Base-by-base conservation (phyloP, 768 basidiomycete genomes). In the Postia placenta region DNA sequence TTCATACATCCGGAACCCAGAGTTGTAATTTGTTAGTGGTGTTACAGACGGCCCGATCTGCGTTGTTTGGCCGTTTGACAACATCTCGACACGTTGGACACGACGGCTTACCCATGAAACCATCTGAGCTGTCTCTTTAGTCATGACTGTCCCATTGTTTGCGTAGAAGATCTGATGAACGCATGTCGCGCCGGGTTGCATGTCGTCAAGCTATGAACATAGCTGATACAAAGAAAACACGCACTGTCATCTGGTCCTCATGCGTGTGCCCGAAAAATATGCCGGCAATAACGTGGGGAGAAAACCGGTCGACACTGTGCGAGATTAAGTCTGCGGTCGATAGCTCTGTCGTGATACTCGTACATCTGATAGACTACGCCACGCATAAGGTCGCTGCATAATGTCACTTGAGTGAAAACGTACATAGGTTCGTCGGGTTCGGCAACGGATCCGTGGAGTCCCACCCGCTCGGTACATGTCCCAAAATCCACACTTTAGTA, bases 221-320 rank as follows among this genome's bases (percentile, higher is more conserved):
- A 19, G 35, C 23, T 20, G 50, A 83, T 84, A 24, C 76, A 80
- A 30, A 3, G 24, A 23, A 5, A 24, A 14, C 5, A 41, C 72
- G 19, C 52, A 82, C 82, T 15, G 76, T 79, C 25, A 86, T 53
- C 64, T 85, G 75, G 61, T 87, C 86, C 61, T 87, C 83, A 48
- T 87, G 85, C 0, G 81, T 79, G 57, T 89, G 87, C 5, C 87
- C 87, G 59, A 73, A 88, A 69, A 88, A 87, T 15, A 87, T 78
- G 53, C 78, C 84, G 37, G 84, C 81, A 52, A 87, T 83, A 45
- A 87, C 85, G 56, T 87, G 85, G 24, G 85, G 85, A 5, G 84
- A 81, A 63, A 74, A 87, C n/a, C 85, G 81, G 56, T 87, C 85
- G 48, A 87, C 79, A 47, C 84, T 85, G 4, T 27, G 14, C 14